Percentiles rank a stretch among this genome's conserved stretches.
Evolutionary conservation across 176 grass and related monocot species (phyloP).

Genomic region (Oryza glumipatula): DNA sequence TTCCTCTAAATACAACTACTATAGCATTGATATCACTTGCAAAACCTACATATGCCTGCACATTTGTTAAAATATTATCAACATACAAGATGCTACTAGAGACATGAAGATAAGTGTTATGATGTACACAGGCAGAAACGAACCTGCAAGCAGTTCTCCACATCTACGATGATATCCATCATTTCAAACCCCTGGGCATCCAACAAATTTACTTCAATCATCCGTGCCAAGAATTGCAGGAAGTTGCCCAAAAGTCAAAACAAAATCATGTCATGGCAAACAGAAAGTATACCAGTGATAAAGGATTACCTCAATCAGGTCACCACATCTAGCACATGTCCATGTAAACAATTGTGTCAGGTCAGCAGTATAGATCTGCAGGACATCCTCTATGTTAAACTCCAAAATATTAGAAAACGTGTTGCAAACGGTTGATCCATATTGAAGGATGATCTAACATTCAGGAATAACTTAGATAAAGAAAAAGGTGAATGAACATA

Average conservation of each 20-base stretch:
- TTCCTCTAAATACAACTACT: slow-evolving; percentile 93
- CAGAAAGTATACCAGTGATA: neutral
- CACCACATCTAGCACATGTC: slow-evolving; percentile 85
- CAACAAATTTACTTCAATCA: slow-evolving; percentile 42
- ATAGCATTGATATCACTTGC: slow-evolving; percentile 76
- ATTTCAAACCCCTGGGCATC: slow-evolving; percentile 74
- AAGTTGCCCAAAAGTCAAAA: slow-evolving; percentile 4
- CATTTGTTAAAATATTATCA: slow-evolving; percentile 10
- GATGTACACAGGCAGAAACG: slow-evolving; percentile 2
- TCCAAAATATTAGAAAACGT: neutral
- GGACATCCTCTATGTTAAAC: slow-evolving; percentile 8
- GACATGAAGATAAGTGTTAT: neutral
- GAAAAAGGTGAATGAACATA: slow-evolving; percentile 49
- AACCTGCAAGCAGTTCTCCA: slow-evolving; percentile 88
- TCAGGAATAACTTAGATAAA: neutral
- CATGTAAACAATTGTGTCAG: slow-evolving; percentile 84
- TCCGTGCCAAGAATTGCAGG: slow-evolving; percentile 2
- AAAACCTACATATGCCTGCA: slow-evolving; percentile 94
- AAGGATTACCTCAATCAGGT: slow-evolving; percentile 68
- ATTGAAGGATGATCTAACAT: neutral
- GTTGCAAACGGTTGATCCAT: neutral
- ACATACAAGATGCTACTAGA: slow-evolving; percentile 8
- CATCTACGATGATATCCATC: slow-evolving; percentile 80
- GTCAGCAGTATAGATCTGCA: slow-evolving; percentile 95
- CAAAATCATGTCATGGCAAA: slow-evolving; percentile 33